Evolutionary conservation across 2,329 filamentous ascomycete genomes (phyloP).

Genomic region (Aspergillus fischeri): DNA sequence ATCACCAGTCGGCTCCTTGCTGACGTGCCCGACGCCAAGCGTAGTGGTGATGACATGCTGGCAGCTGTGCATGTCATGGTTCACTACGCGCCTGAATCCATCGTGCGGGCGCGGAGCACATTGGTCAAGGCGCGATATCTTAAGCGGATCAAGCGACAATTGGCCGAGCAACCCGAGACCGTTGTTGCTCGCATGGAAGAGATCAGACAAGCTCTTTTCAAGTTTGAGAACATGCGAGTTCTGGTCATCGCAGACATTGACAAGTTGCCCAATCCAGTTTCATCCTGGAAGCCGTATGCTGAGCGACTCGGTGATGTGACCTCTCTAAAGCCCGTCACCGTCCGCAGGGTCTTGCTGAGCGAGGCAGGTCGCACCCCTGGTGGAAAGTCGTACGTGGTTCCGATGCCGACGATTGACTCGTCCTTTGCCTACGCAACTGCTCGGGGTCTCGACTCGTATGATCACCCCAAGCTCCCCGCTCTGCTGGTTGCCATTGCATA

Average conservation of each 20-base stretch:
- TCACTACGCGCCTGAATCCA: constrained; percentile 72
- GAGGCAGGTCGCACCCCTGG: constrained; percentile 72
- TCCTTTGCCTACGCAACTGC: constrained; percentile 78
- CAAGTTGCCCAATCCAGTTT: constrained; percentile 70
- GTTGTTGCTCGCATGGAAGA: constrained; percentile 75
- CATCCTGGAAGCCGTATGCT: constrained; percentile 68
- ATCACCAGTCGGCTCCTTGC: constrained; percentile 77
- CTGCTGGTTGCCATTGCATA: constrained; percentile 86
- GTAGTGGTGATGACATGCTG: constrained; percentile 66
- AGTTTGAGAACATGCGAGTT: constrained; percentile 78
- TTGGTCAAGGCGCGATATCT: constrained; percentile 85
- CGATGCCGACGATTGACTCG: constrained; percentile 88
- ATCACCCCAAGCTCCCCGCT: constrained; percentile 73
- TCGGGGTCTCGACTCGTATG: constrained; percentile 68
- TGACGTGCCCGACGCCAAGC: constrained; percentile 88
- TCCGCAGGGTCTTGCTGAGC: constrained; percentile 67
- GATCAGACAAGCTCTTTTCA: constrained; percentile 71
- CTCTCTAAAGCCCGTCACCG: constrained; percentile 65
- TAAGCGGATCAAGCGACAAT: constrained; percentile 74
- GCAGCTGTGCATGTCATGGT: constrained; percentile 67
- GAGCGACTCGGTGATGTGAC: constrained; percentile 49
- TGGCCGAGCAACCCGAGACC: constrained; percentile 69
- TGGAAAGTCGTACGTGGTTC: constrained; percentile 70
- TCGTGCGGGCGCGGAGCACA: constrained; percentile 71
- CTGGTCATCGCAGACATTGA: constrained; percentile 77